Base-by-base conservation (phyloP, 1,284 basidiomycete species). In the Bjerkandera adusta region DNA sequence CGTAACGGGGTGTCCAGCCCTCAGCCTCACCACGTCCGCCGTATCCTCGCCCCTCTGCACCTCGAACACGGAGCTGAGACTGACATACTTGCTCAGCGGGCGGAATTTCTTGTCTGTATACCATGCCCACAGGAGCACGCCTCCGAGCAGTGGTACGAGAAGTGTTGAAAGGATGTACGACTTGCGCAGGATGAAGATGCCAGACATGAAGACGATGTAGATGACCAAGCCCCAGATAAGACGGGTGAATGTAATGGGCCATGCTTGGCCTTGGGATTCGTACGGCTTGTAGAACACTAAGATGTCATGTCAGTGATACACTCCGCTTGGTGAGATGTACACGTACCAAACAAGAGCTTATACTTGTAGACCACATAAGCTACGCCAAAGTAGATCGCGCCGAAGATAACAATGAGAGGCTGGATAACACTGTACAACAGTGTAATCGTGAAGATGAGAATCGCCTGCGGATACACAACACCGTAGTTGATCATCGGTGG, bases 331-430 rank as follows among this genome's bases (percentile, higher is more conserved):
- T 30, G 10, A 10, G 27, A 29, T n/a, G n/a, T n/a, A 38, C 13
- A 67, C 87, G 52, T 47, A 92, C 92, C 89, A 60, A 97, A 97
- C 2, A 97, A 73, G 2, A 97, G 77, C 63, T 97, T 96, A 71
- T 97, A 97, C 73, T 99, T 99, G 79, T 96, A 97, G 3, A 97
- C 93, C 4, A 97, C 75, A 60, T 95, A 99, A 2, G 81, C 92
- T 42, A 91, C 74, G 8, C 92, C 95, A 62, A 99, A 99, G 68
- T 99, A 99, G 32, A 96, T 71, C 0, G 94, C 89, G 7, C 94
- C 93, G 59, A 99, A 99, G 18, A 97, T 78, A 44, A 97, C 76
- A 59, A 99, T 97, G 48, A 97, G 76, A 0, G 96, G 96, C 52
- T 94, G 91, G 8, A 97, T 90, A 54, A 99, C 89, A 63, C 92